Conservation (phyloP, 2,329 filamentous ascomycete species). For the Colletotrichum ledebouriae region DNA sequence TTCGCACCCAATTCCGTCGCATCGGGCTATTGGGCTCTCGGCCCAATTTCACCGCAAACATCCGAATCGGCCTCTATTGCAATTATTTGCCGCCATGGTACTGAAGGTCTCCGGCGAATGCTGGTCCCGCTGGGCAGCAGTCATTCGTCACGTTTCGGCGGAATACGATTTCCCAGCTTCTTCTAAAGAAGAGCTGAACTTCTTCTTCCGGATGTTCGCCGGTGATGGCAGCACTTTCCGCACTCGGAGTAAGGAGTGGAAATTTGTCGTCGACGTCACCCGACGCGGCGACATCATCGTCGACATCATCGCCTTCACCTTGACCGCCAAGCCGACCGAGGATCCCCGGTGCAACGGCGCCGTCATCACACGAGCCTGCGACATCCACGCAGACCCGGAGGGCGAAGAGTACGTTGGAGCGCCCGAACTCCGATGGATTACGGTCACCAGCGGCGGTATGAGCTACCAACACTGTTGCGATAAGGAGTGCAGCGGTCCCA, state of each 20-base stretch:
- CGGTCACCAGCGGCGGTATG: constrained; percentile 18
- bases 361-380: constrained; percentile 20
- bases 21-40: no score
- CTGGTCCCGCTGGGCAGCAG: not conserved
- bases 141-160: not conserved
- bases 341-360: constrained; percentile 3
- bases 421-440: constrained; percentile 13
- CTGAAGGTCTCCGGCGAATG: not conserved
- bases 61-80: not conserved
- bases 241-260: not conserved
- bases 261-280: constrained; percentile 25
- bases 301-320: constrained; percentile 26
- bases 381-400: not conserved
- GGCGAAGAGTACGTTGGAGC: not conserved
- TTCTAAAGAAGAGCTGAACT: not conserved
- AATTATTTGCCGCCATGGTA: not conserved
- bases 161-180: constrained; percentile 25
- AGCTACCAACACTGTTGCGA: constrained; percentile 28
- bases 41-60: not conserved
- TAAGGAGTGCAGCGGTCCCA: constrained; percentile 15
- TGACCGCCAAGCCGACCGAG: constrained; percentile 2
- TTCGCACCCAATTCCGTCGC: no score
- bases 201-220: not conserved
- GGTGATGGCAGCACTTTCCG: constrained; percentile 34
- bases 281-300: constrained; percentile 8